Percentiles rank a stretch among this genome's conserved stretches.
phyloP scores from a whole-genome alignment of 2,329 filamentous ascomycete species.

The Alternaria sp. region DNA sequence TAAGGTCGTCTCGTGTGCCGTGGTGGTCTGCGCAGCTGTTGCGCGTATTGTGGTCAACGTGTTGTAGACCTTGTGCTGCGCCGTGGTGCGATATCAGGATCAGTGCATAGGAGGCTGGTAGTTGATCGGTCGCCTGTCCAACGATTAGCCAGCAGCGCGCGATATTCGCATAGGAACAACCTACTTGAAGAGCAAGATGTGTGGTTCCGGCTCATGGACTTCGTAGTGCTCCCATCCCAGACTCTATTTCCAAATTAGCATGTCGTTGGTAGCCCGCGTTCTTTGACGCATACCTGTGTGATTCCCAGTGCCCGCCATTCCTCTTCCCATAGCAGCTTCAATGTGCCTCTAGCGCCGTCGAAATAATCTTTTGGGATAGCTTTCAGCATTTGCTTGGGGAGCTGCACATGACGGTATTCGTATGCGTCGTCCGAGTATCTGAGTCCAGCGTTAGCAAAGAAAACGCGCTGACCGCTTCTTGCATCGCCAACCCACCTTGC shows the following conservation, averaged over 20 bases:
- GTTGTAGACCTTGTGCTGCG: conserved; percentile 10
- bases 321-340: conserved; percentile 97
- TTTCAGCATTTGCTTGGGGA: conserved; percentile 98
- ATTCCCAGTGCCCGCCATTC: conserved; percentile 98
- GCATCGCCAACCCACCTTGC: conserved; percentile 69
- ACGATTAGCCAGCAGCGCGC: conserved; percentile 16
- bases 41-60: conserved; percentile 17
- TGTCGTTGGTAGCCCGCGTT: background rate
- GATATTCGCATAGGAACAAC: conserved; percentile 48
- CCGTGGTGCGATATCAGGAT: conserved; percentile 15
- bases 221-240: conserved; percentile 99
- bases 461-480: conserved; percentile 21
- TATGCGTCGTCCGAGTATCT: conserved; percentile 94
- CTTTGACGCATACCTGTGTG: conserved; percentile 75
- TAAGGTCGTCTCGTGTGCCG: conserved; percentile 23
- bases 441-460: conserved; percentile 30
- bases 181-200: conserved; percentile 98
- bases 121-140: conserved; percentile 77
- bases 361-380: conserved; percentile 95
- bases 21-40: conserved; percentile 10
- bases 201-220: conserved; percentile 97
- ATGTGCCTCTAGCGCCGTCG: conserved; percentile 84
- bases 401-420: conserved; percentile 97
- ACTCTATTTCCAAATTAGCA: conserved; percentile 67
- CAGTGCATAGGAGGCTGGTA: conserved; percentile 72